phyloP scores from a whole-genome alignment of 1,284 basidiomycete species.

The Leccinum pallidistipes region DNA sequence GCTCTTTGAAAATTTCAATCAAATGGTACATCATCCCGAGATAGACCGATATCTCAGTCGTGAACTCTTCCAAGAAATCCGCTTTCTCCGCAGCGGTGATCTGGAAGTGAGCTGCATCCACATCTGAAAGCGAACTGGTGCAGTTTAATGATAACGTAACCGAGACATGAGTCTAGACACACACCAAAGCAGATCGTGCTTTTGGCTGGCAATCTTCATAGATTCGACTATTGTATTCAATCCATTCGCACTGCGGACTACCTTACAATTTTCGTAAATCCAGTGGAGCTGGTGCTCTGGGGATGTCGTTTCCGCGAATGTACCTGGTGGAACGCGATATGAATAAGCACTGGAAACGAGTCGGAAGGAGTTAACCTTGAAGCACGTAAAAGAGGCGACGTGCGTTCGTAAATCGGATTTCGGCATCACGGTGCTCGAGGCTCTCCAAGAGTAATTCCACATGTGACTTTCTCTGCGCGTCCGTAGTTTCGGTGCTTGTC shows the following conservation, averaged over 20 bases:
- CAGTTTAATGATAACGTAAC: constrained; percentile 4
- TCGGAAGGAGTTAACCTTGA: constrained; percentile 61
- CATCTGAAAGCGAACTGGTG: constrained; percentile 67
- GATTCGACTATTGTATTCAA: constrained; percentile 83
- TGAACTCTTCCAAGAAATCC: constrained; percentile 83
- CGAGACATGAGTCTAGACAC: constrained; percentile 11
- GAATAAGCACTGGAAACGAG: constrained; percentile 16
- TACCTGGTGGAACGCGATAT: constrained; percentile 54
- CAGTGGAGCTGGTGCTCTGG: constrained; percentile 95
- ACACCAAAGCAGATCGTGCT: constrained; percentile 84
- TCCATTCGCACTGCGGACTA: constrained; percentile 84
- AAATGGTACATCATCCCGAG: constrained; percentile 93
- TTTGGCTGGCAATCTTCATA: constrained; percentile 86
- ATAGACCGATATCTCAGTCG: constrained; percentile 89
- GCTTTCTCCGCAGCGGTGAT: constrained; percentile 69
- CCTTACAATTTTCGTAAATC: constrained; percentile 93
- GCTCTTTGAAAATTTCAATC: constrained; percentile 88
- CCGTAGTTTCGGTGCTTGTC: constrained; percentile 58
- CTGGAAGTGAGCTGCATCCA: constrained; percentile 66
- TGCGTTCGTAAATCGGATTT: constrained; percentile 84
- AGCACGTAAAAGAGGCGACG: constrained; percentile 85
- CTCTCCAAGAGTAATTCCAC: constrained; percentile 81
- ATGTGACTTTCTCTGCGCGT: constrained; percentile 65
- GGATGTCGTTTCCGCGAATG: constrained; percentile 88
- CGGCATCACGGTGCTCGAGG: constrained; percentile 83